Evolutionary conservation across 768 basidiomycete species (phyloP).

Genomic region (Phylloporus sp.): DNA sequence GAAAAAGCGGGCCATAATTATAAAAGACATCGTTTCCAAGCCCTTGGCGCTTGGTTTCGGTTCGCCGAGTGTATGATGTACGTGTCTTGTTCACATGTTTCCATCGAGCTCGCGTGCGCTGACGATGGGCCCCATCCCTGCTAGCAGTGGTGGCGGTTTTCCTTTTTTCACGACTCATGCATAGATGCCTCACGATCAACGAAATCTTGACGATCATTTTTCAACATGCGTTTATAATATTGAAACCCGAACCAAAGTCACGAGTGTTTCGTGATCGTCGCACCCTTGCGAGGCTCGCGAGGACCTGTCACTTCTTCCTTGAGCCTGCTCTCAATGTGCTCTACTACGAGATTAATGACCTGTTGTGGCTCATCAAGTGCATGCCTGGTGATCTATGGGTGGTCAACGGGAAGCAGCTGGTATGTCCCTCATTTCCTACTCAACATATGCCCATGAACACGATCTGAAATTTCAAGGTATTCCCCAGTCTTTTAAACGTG

Average conservation of each 20-base stretch:
- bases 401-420: slow-evolving; percentile 30
- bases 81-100: slow-evolving; percentile 6
- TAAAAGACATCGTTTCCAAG: slow-evolving; percentile 2
- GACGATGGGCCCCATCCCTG: neutral
- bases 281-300: slow-evolving; percentile 32
- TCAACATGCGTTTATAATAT: slow-evolving; percentile 26
- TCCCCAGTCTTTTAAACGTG: slow-evolving; percentile 21
- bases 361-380: slow-evolving; percentile 30
- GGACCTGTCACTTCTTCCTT: slow-evolving; percentile 28
- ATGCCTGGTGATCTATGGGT: slow-evolving; percentile 32
- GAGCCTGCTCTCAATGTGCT: slow-evolving; percentile 32
- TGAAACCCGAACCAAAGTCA: slow-evolving; percentile 27
- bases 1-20: slow-evolving; percentile 9
- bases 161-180: slow-evolving; percentile 25
- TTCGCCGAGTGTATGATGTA: slow-evolving; percentile 25
- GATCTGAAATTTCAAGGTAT: slow-evolving; percentile 4
- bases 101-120: neutral
- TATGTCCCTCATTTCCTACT: slow-evolving; percentile 2
- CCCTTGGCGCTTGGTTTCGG: slow-evolving; percentile 10
- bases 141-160: slow-evolving; percentile 13
- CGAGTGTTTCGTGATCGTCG: slow-evolving; percentile 28
- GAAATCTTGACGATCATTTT: slow-evolving; percentile 32
- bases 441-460: neutral
- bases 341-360: slow-evolving; percentile 30
- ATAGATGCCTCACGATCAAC: slow-evolving; percentile 32